Base-by-base conservation (phyloP, 805 yeast genomes). In the Saccharomycopsis fodiens region DNA sequence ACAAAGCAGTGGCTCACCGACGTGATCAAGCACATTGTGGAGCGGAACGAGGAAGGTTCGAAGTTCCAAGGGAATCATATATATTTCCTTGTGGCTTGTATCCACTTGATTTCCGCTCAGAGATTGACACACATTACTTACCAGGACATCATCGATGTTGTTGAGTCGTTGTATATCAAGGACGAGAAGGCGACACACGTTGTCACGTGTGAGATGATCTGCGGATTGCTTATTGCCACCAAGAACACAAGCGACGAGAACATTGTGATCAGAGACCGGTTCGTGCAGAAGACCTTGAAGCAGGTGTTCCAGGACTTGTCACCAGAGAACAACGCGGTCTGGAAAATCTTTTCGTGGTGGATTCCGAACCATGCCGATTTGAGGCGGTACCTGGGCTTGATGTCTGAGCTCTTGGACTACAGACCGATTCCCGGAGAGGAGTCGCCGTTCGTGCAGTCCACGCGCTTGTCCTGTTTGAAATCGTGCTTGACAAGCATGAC, bases 261-360 rank as follows among this genome's bases (percentile, higher is more conserved):
- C 29, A 35, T 64, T 6, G 50, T 52, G 2, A 51, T 54, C 6
- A 65, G 81, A 47, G 85, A 80, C 52, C 56, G 52, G 0, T 73
- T 70, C 43, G 56, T 83, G 19, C 56, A 68, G 1, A 54, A 50
- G 1, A 76, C 75, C 47, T 59, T 85, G 35, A 54, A 57, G 0
- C 52, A 58, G 0, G 70, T 79, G 3, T 67, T 86, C 29, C 63
- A 70, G 29, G 85, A 81, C 39, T 61, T 91, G 45, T 74, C 85
- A 1, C 94, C 87, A 2, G 93, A 88, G 27, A 82, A 80, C 2
- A 62, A 72, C 32, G 74, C 71, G 16, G 77, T 84, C 35, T 93
- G 97, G 97, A 69, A 70, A 30, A 73, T 86, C 0, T 74, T 85
- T 41, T 68, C 82, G 3, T 81, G 86, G 82, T 82, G 87, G 84